Conservation (phyloP, 202 grass and related monocot genomes). For the Panicum virgatum region DNA sequence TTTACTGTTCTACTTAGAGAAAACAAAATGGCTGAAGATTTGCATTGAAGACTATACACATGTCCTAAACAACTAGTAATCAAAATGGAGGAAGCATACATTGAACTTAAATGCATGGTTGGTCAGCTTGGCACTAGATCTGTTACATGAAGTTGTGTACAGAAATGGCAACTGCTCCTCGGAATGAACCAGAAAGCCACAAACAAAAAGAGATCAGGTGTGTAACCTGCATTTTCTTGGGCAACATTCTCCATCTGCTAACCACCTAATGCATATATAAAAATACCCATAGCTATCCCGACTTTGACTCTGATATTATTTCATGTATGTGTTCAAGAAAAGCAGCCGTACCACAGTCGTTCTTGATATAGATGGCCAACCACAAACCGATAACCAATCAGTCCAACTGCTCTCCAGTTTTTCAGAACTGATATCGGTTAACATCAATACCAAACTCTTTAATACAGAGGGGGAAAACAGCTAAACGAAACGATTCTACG, state of each 20-base stretch:
- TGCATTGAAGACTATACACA: neutral
- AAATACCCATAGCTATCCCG: neutral
- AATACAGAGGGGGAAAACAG: neutral
- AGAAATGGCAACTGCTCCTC: neutral
- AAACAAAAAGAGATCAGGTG: neutral
- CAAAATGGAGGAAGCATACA: neutral
- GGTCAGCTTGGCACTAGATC: neutral
- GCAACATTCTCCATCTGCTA: neutral
- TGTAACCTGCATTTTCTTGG: neutral
- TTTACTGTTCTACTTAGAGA: neutral
- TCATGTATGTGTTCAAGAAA: neutral
- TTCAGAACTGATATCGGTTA: neutral
- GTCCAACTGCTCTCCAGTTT: conserved; percentile 11
- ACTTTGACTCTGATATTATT: conserved; percentile 20
- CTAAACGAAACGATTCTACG: neutral
- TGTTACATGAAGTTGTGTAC: neutral
- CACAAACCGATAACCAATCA: conserved; percentile 41
- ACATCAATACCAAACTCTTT: conserved; percentile 1
- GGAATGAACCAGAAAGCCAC: neutral
- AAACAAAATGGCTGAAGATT: neutral
- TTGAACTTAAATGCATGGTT: neutral
- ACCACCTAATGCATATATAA: neutral
- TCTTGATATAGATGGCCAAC: conserved; percentile 48
- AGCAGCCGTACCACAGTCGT: neutral
- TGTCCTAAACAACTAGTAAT: neutral